Base-by-base conservation (phyloP, 306 rosid genomes). In the Corylus heterophylla region DNA sequence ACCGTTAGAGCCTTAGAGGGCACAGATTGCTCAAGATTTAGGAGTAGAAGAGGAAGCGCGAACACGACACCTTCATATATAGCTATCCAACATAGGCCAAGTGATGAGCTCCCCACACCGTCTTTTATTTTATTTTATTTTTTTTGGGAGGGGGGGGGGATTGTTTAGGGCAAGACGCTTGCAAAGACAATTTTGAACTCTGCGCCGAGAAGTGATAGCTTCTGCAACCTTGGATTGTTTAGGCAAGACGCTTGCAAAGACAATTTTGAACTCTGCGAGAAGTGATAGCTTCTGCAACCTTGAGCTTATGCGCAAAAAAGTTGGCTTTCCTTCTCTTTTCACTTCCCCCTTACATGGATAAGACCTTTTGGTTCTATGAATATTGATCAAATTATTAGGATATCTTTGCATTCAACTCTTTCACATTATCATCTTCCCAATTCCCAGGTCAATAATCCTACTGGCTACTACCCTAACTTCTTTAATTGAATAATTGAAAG, bases 21-120 rank as follows among this genome's bases (percentile, higher is more conserved):
- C 93, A 97, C 25, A 87, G 98, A 73, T 84, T 92, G 80, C 89
- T 94, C n/a, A 91, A 77, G 87, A 64, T 94, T 72, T 89, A 95
- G 0, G 92, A 91, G 77, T 97, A 91, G 82, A 95, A 92, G 81
- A 89, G 89, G 72, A 89, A 84, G 70, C 92, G 96, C 3, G 92
- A 95, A 42, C 48, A n/a, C 47, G 90, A 92, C 90, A 89, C 18
- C 79, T 89, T 83, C 87, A 22, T 22, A 22, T 0, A 91, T 85
- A 91, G 85, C 69, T 92, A 91, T 71, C 98, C 97, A 75, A 45
- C 91, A 69, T 94, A 97, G 98, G 98, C 98, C 22, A 94, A 91
- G 98, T 93, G 64, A 58, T 58, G 31, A 20, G 22, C 31, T 31
- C 48, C 61, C 54, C 25, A 22, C 25, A 22, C 25, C 25, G 7